Conservation (phyloP, 2,329 filamentous ascomycete species). For the Sporothrix inflata region DNA sequence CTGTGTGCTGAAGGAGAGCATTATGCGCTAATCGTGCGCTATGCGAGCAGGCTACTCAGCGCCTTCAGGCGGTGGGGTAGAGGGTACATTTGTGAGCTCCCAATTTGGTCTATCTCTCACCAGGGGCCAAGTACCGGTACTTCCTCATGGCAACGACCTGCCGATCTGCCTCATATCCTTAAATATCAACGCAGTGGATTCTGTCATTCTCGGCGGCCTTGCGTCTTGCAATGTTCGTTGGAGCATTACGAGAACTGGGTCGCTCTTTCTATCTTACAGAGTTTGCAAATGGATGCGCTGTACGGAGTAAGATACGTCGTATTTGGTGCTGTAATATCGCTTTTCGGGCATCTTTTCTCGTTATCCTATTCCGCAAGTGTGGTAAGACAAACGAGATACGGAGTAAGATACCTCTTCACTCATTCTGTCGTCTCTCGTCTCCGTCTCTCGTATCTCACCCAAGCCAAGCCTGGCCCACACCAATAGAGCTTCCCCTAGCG, state of each 20-base stretch:
- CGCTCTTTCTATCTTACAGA: neutral
- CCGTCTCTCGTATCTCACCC: slow-evolving; percentile 24
- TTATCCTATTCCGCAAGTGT: neutral
- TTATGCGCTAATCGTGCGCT: slow-evolving; percentile 10
- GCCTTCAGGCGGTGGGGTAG: neutral
- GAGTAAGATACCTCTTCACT: too few species aligned
- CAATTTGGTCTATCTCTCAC: neutral
- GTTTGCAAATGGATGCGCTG: neutral
- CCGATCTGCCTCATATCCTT: slow-evolving; percentile 4
- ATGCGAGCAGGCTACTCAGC: slow-evolving; percentile 22
- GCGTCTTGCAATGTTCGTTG: neutral
- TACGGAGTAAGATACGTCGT: neutral
- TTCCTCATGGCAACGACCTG: neutral
- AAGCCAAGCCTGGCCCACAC: slow-evolving; percentile 24
- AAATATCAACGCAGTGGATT: slow-evolving; percentile 8
- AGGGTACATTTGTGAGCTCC: neutral
- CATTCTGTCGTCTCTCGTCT: neutral
- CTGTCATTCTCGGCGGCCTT: slow-evolving; percentile 17
- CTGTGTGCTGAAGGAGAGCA: slow-evolving; percentile 23
- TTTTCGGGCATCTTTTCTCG: neutral
- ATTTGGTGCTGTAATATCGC: neutral
- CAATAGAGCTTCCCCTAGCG: slow-evolving; percentile 27
- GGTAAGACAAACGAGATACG: slow-evolving; percentile 8
- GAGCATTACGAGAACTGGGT: too few species aligned
- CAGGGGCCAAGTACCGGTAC: neutral